These are phyloP conservation scores for Phlebiopsis flavidoalba DNA, from an alignment of 768 basidiomycete species.

Conservation along the genomic window DNA sequence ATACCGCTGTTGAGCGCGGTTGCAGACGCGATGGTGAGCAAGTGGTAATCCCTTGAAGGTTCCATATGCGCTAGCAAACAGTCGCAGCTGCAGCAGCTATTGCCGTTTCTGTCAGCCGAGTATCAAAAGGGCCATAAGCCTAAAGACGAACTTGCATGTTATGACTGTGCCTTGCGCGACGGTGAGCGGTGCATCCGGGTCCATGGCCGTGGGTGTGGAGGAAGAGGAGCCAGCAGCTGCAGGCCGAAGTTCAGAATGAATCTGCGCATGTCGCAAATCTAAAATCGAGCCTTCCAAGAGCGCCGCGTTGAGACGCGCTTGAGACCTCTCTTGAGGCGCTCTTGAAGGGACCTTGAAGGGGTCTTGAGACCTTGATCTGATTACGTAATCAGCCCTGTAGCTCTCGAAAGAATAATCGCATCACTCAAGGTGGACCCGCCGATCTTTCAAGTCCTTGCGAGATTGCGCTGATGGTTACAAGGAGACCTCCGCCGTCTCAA, in stretches of 20 bases:
- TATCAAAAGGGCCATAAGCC: constrained; percentile 1
- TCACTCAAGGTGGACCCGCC: no score
- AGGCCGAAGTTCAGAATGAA: background rate
- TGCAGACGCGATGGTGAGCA: constrained; percentile 44
- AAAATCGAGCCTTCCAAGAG: background rate
- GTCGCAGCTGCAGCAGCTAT: constrained; percentile 55
- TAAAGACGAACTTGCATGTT: constrained; percentile 79
- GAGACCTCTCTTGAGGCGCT: no score
- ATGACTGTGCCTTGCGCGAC: constrained; percentile 53
- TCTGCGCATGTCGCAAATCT: no score
- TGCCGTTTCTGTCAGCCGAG: constrained; percentile 19
- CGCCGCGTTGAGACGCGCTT: background rate
- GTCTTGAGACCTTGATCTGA: no score
- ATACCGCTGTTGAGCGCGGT: constrained; percentile 71
- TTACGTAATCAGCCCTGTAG: no score
- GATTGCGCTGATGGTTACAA: no score
- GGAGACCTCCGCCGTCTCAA: no score
- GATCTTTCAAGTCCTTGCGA: no score
- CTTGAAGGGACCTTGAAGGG: no score
- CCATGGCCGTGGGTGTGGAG: constrained; percentile 17
- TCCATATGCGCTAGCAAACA: constrained; percentile 38
- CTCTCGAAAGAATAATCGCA: no score
- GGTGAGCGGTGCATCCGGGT: constrained; percentile 30
- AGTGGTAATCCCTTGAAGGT: constrained; percentile 42
- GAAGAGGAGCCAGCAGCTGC: background rate